Evolutionary conservation across 106 monocot species (phyloP).

Genomic region (Acorus gramineus): DNA sequence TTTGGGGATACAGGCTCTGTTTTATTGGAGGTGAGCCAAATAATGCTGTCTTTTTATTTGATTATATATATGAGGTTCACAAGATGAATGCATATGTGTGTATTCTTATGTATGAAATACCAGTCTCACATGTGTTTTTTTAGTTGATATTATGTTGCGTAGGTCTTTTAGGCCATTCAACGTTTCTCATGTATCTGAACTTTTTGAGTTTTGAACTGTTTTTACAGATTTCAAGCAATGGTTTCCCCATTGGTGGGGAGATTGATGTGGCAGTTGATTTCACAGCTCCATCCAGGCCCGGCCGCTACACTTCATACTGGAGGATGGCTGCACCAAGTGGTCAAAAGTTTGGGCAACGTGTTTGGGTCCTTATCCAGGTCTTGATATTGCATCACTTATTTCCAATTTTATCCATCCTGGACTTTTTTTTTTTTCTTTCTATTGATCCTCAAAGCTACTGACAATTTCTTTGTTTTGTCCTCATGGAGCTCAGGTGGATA

Average conservation of each 20-base stretch:
- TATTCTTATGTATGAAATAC: not conserved
- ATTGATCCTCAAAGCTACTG: not conserved
- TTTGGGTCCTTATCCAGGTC: constrained; percentile 89
- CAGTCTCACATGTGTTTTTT: too few species aligned
- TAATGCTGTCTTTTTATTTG: not conserved
- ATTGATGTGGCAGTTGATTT: constrained; percentile 83
- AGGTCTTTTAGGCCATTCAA: too few species aligned
- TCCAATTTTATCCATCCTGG: not conserved
- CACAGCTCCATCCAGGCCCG: constrained; percentile 47
- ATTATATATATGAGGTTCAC: not conserved
- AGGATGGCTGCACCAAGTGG: constrained; percentile 55
- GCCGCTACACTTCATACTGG: constrained; percentile 76
- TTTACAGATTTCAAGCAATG: constrained; percentile 48
- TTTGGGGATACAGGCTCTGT: constrained; percentile 24
- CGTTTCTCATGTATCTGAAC: not conserved
- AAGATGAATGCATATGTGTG: not conserved
- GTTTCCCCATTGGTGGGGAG: constrained; percentile 38
- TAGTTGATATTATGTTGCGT: too few species aligned
- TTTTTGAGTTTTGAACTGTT: not conserved
- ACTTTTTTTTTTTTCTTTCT: not conserved
- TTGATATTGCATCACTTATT: not conserved
- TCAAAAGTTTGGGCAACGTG: constrained; percentile 72
- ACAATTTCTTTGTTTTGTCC: too few species aligned
- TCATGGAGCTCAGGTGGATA: constrained; percentile 22
- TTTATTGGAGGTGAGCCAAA: constrained; percentile 38